A percentile compares a stretch with the other conserved stretches of the same genome.
These are phyloP conservation scores for Saccharomycopsis lassenensis DNA, from an alignment of 805 yeast species.

Conservation along the genomic window DNA sequence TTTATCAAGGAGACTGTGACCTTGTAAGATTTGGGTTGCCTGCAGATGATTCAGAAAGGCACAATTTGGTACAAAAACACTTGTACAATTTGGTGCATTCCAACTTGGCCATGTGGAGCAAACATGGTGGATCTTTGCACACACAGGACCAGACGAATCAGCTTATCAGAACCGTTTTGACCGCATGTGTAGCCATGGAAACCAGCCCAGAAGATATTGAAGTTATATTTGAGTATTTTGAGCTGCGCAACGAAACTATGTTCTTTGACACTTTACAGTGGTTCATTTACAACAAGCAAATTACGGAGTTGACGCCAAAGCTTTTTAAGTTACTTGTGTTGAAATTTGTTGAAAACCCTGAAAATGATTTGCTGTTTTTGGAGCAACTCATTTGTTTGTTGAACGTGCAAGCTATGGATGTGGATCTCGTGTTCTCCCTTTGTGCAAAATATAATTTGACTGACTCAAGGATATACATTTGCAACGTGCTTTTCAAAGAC, in stretches of 20 bases:
- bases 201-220: slow-evolving; percentile 31
- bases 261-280: slow-evolving; percentile 34
- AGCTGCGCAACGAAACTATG: slow-evolving; percentile 19
- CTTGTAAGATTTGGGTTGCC: slow-evolving; percentile 51
- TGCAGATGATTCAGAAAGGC: slow-evolving; percentile 30
- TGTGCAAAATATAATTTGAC: slow-evolving; percentile 45
- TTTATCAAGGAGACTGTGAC: slow-evolving; percentile 39
- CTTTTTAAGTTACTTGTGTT: no score
- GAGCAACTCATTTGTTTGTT: slow-evolving; percentile 62
- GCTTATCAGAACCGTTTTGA: slow-evolving; percentile 30
- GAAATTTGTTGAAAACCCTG: no score
- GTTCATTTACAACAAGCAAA: slow-evolving; percentile 28
- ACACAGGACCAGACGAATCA: slow-evolving; percentile 24
- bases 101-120: slow-evolving; percentile 35
- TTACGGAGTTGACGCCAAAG: slow-evolving; percentile 32
- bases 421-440: slow-evolving; percentile 60
- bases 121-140: slow-evolving; percentile 15
- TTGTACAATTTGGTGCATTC: slow-evolving; percentile 48
- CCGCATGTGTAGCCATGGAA: slow-evolving; percentile 29
- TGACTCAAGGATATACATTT: slow-evolving; percentile 59
- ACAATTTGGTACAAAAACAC: slow-evolving; percentile 38
- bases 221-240: slow-evolving; percentile 34
- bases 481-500: slow-evolving; percentile 62
- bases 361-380: no score
- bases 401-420: slow-evolving; percentile 59